Conservation (phyloP, 2,329 filamentous ascomycete genomes). For the Talaromyces atroroseus region DNA sequence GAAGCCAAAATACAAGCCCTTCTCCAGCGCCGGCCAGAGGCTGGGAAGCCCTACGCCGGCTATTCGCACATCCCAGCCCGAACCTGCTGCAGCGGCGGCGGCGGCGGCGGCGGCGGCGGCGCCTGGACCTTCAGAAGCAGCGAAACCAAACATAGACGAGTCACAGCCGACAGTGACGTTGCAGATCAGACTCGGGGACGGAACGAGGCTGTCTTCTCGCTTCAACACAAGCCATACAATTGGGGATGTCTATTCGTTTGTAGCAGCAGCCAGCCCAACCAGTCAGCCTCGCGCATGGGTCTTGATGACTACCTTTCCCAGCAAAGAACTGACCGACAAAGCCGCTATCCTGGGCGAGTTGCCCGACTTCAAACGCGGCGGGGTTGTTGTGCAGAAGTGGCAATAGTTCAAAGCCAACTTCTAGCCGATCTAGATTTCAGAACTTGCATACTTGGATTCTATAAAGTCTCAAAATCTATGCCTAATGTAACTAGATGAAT, state of each 20-base stretch:
- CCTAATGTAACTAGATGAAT: slow-evolving; percentile 2
- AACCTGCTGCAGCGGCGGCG: slow-evolving; percentile 25
- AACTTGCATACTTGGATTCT: background rate
- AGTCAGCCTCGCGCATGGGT: slow-evolving; percentile 50
- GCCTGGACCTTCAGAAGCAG: slow-evolving; percentile 17
- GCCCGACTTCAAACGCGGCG: slow-evolving; percentile 46
- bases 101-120: too few species aligned
- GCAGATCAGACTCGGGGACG: slow-evolving; percentile 60
- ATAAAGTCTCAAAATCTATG: background rate
- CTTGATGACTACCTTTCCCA: slow-evolving; percentile 62
- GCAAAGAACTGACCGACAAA: slow-evolving; percentile 56
- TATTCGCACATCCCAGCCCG: slow-evolving; percentile 29
- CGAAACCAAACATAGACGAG: slow-evolving; percentile 50
- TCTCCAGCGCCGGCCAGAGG: slow-evolving; percentile 55
- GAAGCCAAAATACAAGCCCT: slow-evolving; percentile 61
- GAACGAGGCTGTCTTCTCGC: slow-evolving; percentile 54
- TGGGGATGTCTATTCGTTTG: slow-evolving; percentile 60
- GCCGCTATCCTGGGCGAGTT: slow-evolving; percentile 40
- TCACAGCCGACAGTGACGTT: slow-evolving; percentile 54
- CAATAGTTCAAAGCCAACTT: slow-evolving; percentile 19
- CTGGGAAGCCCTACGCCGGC: slow-evolving; percentile 61
- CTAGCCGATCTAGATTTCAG: background rate
- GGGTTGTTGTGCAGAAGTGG: slow-evolving; percentile 49
- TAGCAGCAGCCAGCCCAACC: slow-evolving; percentile 47
- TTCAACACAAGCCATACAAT: slow-evolving; percentile 63